Evolutionary conservation across 1,284 basidiomycete genomes (phyloP), one percentile per base, ranked within the genome.

Genomic region (Ceratobasidium sp.): DNA sequence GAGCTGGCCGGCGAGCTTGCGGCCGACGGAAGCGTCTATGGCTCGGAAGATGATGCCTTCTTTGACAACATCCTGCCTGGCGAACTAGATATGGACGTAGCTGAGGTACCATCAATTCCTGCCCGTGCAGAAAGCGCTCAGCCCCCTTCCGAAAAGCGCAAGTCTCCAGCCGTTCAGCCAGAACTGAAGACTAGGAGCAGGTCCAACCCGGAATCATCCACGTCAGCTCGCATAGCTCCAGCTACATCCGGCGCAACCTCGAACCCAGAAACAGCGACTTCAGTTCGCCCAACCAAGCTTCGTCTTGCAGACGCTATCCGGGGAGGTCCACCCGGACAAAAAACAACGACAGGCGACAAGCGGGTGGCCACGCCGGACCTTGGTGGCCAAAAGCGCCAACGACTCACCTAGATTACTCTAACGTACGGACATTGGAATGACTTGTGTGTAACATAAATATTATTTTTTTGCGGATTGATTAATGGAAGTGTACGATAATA

Each of bases 1-100:
- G 24, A 51, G 48, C 19, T 72, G 1, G 68, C 58, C 31, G 56
- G 68, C 2, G 68, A 61, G 27, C 46, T 72, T 16, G 54, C 56
- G 11, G 43, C 29, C 16, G 68, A 72, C 11, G 68, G 68, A 5
- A 72, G 68, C 34, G 46, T 72, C 9, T 72, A 72, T 51, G 68
- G 68, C 24, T 72, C 68, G 16, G 68, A 72, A 51, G 68, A 72
- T 37, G 68, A 72, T 49, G 68, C 68, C 56, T 72, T 72, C 43
- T 72, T 72, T 19, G 68, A 72, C 56, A 72, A 72, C 43, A 72
- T 72, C 27, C 6, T 72, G 46, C 54, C 56, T 2, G 68, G 68
- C 22, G 68, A 72, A 61, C 41, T 72, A 0, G 68, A 72, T 59
- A 59, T 72, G 46, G 68, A 72, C 2, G 68, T 61, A 39, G 39